Evolutionary conservation across 257 asterid genomes (phyloP).

Genomic region (Solanum ossicruentum): DNA sequence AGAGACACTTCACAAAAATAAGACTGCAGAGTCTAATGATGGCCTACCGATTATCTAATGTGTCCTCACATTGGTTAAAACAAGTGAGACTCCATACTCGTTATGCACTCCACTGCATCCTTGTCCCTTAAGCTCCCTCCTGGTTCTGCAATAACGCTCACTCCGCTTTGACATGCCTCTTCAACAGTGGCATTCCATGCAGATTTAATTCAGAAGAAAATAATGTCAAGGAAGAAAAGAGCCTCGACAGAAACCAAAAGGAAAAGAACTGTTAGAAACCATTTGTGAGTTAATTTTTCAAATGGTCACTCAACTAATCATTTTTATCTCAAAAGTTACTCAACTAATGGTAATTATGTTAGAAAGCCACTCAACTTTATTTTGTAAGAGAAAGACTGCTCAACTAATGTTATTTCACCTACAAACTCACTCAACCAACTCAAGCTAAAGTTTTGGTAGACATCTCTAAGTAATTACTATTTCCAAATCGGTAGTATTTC

Average conservation of each 20-base stretch:
- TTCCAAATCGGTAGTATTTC: not conserved
- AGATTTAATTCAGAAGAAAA: constrained; percentile 10
- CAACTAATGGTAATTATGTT: not conserved
- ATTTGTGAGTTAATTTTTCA: not conserved
- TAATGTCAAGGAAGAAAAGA: not conserved
- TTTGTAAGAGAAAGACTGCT: not conserved
- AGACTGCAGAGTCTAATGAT: not conserved
- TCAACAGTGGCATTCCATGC: constrained; percentile 96
- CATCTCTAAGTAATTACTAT: not conserved
- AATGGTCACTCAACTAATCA: not conserved
- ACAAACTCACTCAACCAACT: not conserved
- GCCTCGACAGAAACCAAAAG: not conserved
- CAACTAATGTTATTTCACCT: not conserved
- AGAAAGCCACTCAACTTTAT: not conserved
- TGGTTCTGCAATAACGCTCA: constrained; percentile 69
- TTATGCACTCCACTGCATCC: constrained; percentile 75
- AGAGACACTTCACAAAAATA: not conserved
- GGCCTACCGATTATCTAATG: constrained; percentile 23
- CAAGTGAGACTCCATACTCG: constrained; percentile 65
- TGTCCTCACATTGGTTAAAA: constrained; percentile 78
- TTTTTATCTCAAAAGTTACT: not conserved
- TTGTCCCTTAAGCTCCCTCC: constrained; percentile 82
- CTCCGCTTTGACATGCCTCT: constrained; percentile 80
- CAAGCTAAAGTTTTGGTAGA: not conserved
- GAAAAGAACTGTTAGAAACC: not conserved